Percentiles rank a stretch among this genome's conserved stretches.
Evolutionary conservation across 805 yeast species (phyloP).

Genomic region (Torulaspora maleeae): DNA sequence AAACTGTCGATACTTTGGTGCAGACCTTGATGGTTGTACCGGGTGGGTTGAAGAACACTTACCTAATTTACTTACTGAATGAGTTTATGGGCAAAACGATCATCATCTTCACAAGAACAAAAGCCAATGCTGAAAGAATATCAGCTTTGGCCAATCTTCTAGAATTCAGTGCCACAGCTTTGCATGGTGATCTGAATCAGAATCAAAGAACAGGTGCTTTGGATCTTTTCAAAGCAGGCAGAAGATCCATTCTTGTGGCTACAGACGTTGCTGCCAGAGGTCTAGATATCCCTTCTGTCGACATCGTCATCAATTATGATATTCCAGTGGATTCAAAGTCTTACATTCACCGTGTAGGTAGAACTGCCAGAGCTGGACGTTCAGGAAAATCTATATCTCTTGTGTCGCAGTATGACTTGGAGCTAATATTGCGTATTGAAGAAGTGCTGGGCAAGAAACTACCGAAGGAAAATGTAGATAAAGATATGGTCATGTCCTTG

Average conservation of each 20-base stretch:
- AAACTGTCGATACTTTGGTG: constrained; percentile 89
- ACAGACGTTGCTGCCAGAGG: constrained; percentile 91
- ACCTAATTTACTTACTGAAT: constrained; percentile 72
- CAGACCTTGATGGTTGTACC: constrained; percentile 89
- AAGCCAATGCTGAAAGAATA: constrained; percentile 90
- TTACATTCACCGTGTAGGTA: constrained; percentile 84
- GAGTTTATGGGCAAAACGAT: constrained; percentile 80
- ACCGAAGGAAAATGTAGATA: constrained; percentile 77
- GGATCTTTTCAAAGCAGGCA: constrained; percentile 72
- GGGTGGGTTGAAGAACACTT: constrained; percentile 88
- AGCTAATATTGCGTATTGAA: constrained; percentile 82
- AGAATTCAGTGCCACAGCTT: constrained; percentile 86
- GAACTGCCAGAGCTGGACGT: constrained; percentile 93
- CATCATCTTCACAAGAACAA: constrained; percentile 88
- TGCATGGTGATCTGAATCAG: constrained; percentile 89
- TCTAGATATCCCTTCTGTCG: constrained; percentile 76
- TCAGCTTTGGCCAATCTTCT: constrained; percentile 73
- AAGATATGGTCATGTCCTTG: constrained; percentile 67
- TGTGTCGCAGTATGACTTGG: constrained; percentile 93
- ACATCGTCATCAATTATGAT: constrained; percentile 70
- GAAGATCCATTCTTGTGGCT: constrained; percentile 64
- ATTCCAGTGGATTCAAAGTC: constrained; percentile 83
- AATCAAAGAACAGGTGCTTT: constrained; percentile 78
- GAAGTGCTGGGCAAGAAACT: constrained; percentile 77
- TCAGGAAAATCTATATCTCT: constrained; percentile 82